A percentile compares a stretch with the other conserved stretches of the same genome.
These are phyloP conservation scores for Talaromyces sp. DNA, from an alignment of 2,329 filamentous ascomycete genomes.

Conservation along the genomic window DNA sequence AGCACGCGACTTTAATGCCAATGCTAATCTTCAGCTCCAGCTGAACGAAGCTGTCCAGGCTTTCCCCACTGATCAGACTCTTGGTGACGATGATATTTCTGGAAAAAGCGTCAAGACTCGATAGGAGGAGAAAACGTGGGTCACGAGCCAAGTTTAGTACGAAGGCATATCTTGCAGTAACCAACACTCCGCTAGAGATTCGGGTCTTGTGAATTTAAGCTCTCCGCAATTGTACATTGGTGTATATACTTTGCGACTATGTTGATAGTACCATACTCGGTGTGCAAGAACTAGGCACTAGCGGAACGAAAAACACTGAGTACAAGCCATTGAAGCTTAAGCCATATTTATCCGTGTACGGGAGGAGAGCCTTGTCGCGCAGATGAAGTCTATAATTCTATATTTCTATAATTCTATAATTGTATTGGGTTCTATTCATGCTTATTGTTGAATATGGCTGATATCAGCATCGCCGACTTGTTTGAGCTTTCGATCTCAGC, in stretches of 20 bases:
- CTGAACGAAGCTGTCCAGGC: not conserved
- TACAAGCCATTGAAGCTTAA: not conserved
- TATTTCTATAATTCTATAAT: not conserved
- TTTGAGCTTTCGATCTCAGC: slow-evolving; percentile 8
- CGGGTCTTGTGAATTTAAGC: not conserved
- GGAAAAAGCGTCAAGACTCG: not conserved
- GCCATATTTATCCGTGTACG: not conserved
- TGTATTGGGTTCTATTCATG: not conserved
- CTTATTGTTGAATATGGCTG: not conserved
- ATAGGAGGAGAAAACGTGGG: not conserved
- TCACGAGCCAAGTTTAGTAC: not conserved
- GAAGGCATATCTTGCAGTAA: not conserved
- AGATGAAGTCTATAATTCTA: not conserved
- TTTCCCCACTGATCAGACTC: not conserved
- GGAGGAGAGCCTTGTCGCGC: not conserved
- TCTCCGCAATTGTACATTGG: not conserved
- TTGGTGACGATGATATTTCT: not conserved
- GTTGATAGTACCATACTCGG: not conserved
- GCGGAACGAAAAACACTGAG: not conserved
- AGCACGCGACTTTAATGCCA: not conserved
- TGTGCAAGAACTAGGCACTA: not conserved
- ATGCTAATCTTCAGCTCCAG: not conserved
- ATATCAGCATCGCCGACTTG: slow-evolving; percentile 1
- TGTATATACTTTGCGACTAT: not conserved
- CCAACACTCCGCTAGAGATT: not conserved